Evolutionary conservation across 1,139 yeast species (phyloP), one percentile per base, ranked within the genome.

Genomic region (Fermentozyma sake): DNA sequence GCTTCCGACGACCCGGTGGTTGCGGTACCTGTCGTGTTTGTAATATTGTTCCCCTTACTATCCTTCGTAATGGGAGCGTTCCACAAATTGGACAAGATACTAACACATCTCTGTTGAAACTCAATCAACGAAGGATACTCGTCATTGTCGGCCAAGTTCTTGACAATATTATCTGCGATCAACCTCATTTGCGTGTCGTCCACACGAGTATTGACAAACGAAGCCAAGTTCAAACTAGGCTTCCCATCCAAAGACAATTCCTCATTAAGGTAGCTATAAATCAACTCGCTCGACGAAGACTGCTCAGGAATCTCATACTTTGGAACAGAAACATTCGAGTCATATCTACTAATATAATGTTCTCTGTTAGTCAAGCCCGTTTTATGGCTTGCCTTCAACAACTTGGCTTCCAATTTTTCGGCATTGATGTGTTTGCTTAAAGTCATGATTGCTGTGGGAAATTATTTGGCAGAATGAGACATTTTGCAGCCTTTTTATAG

Each of bases 1-100:
- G 96, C 96, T 53, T 87, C 96, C 1, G 93, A 80, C 3, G 95
- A 85, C 5, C 96, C 96, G 2, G 96, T 87, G 30, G 95, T 84
- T 22, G 96, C 93, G 12, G 95, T 78, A 16, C 96, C 96, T 18
- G 85, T 66, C 3, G 91, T 80, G 16, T 60, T 59, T 27, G 57
- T 49, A 16, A 46, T 30, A 12, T 40, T 38, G 17, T 42, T 39
- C 27, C 66, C 66, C 20, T 55, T 57, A 11, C 44, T 46, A 26
- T 59, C 50, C 10, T 26, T 41, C 27, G 28, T 49, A 34, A 47
- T 52, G 29, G 83, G 83, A 8, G 87, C 89, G 49, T 85, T 66
- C 96, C 96, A 87, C 45, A 87, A 57, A 45, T 79, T 72, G 14
- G 87, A 76, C 37, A 87, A 53, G 46, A 87, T 87, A 18, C 87